Conservation (phyloP, 2,329 filamentous ascomycete genomes). For the Cordyceps cicadae region DNA sequence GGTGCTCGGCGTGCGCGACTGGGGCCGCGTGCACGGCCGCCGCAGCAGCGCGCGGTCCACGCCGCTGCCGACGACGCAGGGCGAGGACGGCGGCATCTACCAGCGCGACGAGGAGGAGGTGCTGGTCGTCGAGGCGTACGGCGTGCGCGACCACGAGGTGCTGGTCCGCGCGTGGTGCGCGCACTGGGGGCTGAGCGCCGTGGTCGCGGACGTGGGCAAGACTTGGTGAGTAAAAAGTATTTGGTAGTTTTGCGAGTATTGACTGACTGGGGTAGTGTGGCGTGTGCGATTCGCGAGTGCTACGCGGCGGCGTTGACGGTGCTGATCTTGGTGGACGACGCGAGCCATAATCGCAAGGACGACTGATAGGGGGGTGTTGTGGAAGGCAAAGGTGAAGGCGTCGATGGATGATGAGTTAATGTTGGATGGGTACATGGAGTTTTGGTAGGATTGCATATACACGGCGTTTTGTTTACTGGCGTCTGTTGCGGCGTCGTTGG, state of each 20-base stretch:
- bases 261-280: constrained; percentile 41
- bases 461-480: no score
- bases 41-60: constrained; percentile 26
- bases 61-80: constrained; percentile 23
- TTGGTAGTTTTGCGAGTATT: no score
- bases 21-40: constrained; percentile 42
- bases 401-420: neutral
- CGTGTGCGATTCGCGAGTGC: constrained; percentile 66
- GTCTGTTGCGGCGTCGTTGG: no score
- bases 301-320: constrained; percentile 67
- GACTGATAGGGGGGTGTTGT: neutral
- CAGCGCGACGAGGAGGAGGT: constrained; percentile 55
- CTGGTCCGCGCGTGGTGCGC: constrained; percentile 70
- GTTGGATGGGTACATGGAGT: neutral
- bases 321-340: constrained; percentile 56
- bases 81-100: constrained; percentile 20
- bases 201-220: constrained; percentile 59
- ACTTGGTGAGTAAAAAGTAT: constrained; percentile 64
- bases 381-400: no score
- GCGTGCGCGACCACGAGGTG: constrained; percentile 67
- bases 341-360: neutral
- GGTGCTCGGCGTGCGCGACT: constrained; percentile 57
- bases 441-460: no score
- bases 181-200: constrained; percentile 63
- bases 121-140: constrained; percentile 64